These are phyloP conservation scores for Yamadazyma diospyri DNA, from an alignment of 1,139 yeast species.

Conservation along the genomic window DNA sequence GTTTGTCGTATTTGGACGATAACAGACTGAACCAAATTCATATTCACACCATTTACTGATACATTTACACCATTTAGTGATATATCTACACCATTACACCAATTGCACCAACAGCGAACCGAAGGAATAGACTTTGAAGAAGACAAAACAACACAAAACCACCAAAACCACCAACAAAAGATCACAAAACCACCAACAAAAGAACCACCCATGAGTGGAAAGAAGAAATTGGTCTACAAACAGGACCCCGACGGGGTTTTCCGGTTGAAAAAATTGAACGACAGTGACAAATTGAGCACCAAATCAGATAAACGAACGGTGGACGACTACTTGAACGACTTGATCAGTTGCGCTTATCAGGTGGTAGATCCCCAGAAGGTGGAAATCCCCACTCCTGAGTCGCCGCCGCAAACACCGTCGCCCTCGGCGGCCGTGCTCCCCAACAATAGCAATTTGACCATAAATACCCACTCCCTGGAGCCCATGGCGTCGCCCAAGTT, in stretches of 20 bases:
- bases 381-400: neutral
- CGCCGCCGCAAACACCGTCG: neutral
- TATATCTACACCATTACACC: too few relatives aligned
- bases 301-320: slow-evolving; percentile 19
- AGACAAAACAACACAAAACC: too few relatives aligned
- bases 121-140: too few relatives aligned
- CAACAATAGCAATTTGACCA: neutral
- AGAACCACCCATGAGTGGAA: slow-evolving; percentile 6
- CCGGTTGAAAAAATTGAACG: slow-evolving; percentile 30
- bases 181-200: too few relatives aligned
- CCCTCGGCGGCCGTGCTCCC: neutral
- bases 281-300: slow-evolving; percentile 14
- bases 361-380: slow-evolving; percentile 16
- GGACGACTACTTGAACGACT: slow-evolving; percentile 29
- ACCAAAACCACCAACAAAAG: too few relatives aligned
- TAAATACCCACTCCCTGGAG: neutral
- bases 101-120: too few relatives aligned
- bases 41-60: too few relatives aligned
- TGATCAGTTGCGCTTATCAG: slow-evolving; percentile 25
- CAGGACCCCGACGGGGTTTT: slow-evolving; percentile 44
- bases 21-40: too few relatives aligned
- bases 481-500: neutral
- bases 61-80: too few relatives aligned
- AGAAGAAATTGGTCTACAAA: slow-evolving; percentile 33
- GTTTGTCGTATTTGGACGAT: too few relatives aligned